Percentiles rank a stretch among this genome's conserved stretches.
phyloP scores from a whole-genome alignment of 768 basidiomycete genomes.

The Holtermannia corniformis region DNA sequence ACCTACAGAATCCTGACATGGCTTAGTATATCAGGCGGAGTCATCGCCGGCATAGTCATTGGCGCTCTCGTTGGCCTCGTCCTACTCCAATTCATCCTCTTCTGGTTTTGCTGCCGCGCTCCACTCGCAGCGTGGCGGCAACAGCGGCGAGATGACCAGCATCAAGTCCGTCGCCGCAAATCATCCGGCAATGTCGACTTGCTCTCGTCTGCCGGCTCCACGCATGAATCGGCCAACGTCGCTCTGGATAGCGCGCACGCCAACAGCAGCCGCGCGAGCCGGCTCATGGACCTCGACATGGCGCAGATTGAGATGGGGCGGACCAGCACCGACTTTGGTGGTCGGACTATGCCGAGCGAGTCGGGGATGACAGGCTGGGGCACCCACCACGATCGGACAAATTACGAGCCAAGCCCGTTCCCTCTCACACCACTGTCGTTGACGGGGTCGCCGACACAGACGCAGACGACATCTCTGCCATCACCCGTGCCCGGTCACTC shows the following conservation, averaged over 20 bases:
- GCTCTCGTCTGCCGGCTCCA: slow-evolving; percentile 3
- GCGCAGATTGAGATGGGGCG: not conserved
- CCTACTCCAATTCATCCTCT: slow-evolving; percentile 16
- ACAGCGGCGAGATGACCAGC: slow-evolving; percentile 16
- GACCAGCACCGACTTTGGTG: not conserved
- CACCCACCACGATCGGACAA: no score
- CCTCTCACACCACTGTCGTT: not conserved
- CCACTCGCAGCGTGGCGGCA: slow-evolving; percentile 20
- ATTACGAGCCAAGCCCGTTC: not conserved
- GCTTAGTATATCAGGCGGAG: slow-evolving; percentile 18
- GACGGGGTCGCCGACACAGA: slow-evolving; percentile 13
- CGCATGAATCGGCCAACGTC: no score
- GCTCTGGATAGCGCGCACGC: no score
- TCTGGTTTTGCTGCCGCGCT: slow-evolving; percentile 35
- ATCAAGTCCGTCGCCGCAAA: slow-evolving; percentile 17
- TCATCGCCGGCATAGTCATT: slow-evolving; percentile 29
- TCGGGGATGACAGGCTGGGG: no score
- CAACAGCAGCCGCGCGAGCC: not conserved
- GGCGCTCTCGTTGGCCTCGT: slow-evolving; percentile 20
- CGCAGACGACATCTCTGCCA: slow-evolving; percentile 21
- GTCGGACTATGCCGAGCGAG: not conserved
- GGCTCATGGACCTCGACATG: not conserved
- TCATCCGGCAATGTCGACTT: slow-evolving; percentile 28
- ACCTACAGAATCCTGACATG: slow-evolving; percentile 1
- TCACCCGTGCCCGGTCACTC: slow-evolving; percentile 2